A percentile compares a stretch with the other conserved stretches of the same genome.
phyloP scores from a whole-genome alignment of 164 flowering plant species.

The Sedum album region DNA sequence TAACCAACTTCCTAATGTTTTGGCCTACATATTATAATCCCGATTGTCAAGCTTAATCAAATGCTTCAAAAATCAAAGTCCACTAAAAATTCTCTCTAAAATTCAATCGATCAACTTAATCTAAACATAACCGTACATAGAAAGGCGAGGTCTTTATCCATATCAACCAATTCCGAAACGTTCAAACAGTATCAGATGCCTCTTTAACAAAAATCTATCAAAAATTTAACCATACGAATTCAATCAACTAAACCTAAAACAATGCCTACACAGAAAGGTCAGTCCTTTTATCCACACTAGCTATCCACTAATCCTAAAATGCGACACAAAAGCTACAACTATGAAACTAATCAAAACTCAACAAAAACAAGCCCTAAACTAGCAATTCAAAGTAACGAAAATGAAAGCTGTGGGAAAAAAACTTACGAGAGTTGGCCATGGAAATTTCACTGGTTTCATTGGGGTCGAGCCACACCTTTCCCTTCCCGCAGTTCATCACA shows the following conservation, averaged over 20 bases:
- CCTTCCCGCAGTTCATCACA: conserved; percentile 68
- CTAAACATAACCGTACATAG: background rate
- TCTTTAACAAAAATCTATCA: no score
- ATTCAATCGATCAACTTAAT: background rate
- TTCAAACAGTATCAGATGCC: no score
- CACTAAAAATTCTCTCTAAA: background rate
- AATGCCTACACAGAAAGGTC: background rate
- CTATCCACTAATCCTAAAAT: no score
- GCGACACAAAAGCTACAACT: no score
- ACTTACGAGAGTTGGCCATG: conserved; percentile 76
- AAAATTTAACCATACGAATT: no score
- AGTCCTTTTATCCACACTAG: no score
- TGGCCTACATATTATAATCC: conserved; percentile 31
- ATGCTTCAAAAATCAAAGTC: background rate
- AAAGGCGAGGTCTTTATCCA: background rate
- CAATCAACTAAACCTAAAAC: background rate
- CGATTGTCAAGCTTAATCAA: background rate
- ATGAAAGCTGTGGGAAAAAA: background rate
- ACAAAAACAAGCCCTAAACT: background rate
- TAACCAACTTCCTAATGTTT: conserved; percentile 56
- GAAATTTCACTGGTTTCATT: conserved; percentile 72
- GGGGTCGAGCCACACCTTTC: conserved; percentile 84
- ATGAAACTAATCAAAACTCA: no score
- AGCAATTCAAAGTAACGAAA: background rate
- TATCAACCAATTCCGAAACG: no score